Base-by-base conservation (phyloP, 345 rosid genomes). In the Ceriops tagal region DNA sequence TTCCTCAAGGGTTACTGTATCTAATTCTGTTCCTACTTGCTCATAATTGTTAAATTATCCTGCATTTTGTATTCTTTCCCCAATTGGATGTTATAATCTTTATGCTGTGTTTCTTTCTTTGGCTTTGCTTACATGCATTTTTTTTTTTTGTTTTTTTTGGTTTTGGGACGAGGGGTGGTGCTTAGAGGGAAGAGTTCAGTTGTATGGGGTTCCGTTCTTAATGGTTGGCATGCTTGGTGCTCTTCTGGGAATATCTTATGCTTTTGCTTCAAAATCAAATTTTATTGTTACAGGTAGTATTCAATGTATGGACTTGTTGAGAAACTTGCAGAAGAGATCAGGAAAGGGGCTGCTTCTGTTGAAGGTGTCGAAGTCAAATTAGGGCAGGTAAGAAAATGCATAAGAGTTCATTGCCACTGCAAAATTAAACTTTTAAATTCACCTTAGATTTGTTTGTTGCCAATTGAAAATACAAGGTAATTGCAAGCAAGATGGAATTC, bases 281-380 rank as follows among this genome's bases (percentile, higher is more conserved):
- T 24, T 24, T 71, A 56, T 63, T 31, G 47, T 62, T 77, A 32
- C 79, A 92, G 98, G 81, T 92, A 90, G 84, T 89, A 92, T 82
- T 90, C 98, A 77, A 92, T 90, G 98, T 91, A 92, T 55, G 98
- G 98, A 37, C 98, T 90, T 75, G 97, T 92, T 24, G 93, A 87
- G 88, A 89, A 77, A 78, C 80, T 92, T 75, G 98, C 98, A 34
- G 96, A 92, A 80, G 93, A 90, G 76, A 91, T 92, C 62, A 81
- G 82, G 86, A 90, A 87, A 79, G 98, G 97, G 6, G 93, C 97
- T 82, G 86, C 90, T 68, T 89, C 97, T 67, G 91, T 92, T 74
- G 97, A 89, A 82, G 98, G 98, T 57, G 98, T 92, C 76, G 97
- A 91, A 76, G 96, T 91, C 83, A 83, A 82, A 80, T 65, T 92